Evolutionary conservation across 805 yeast genomes (phyloP), one percentile per base, ranked within the genome.

Genomic region (Candida cerambycidarum): DNA sequence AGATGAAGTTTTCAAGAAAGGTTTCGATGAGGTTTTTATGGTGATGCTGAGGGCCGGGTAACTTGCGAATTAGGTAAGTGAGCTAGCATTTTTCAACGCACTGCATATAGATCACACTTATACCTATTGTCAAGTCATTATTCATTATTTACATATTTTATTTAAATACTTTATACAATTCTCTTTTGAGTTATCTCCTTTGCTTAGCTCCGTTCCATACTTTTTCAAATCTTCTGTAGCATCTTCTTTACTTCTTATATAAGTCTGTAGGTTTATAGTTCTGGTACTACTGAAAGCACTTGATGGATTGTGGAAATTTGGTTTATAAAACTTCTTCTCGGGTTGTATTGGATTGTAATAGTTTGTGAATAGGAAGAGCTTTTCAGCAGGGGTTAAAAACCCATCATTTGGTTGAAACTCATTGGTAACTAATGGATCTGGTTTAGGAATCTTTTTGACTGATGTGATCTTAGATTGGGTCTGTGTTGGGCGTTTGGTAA

Each of bases 1-100:
- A 84, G 97, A 90, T 87, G 75, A 67, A 65, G 65, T 41, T 28
- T 32, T 32, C n/a, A n/a, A n/a, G 18, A n/a, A 28, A 18, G 14
- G 11, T 29, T 17, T 18, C 17, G 28, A 17, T 38, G 32, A 19
- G 19, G 11, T 18, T 23, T 17, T 13, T 28, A 9, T 39, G 43
- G 16, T 41, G 43, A 34, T 41, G 31, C 11, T 29, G n/a, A 9
- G 6, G 43, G 13, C 32, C 43, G 43, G 43, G 43, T 41, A 41
- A 41, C 39, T 18, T 29, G 8, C 23, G 5, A 21, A 21, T 21
- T 5, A 5, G 23, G 23, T 8, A 21, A 21, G 8, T 21, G 23
- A 6, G 23, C 23, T 6, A 21, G 23, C 23, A 21, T 13, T 29
- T 16, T 12, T 17, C 11, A 7, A 25, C n/a, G n/a, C n/a, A n/a